A percentile compares a stretch with the other conserved stretches of the same genome.
Conservation (phyloP, 78 protist species). For the Parvularia atlantis region DNA sequence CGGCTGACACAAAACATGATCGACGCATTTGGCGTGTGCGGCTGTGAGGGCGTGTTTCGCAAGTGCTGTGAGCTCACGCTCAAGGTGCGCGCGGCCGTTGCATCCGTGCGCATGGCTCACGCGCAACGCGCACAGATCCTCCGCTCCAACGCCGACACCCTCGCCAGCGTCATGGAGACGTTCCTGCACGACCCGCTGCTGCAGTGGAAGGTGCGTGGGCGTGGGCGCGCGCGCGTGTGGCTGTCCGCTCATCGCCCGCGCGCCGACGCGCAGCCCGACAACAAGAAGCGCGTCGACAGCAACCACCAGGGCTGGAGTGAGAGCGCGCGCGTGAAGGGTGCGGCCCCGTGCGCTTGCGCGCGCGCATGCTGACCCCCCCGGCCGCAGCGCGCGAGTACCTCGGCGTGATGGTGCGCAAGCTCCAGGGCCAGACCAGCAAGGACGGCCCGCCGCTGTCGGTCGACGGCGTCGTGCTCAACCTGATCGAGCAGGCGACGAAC, state of each 20-base stretch:
- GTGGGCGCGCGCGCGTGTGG: too few relatives aligned
- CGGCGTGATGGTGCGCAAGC: background rate
- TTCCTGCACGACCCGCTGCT: conserved; percentile 80
- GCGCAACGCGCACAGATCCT: too few relatives aligned
- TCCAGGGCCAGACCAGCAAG: background rate
- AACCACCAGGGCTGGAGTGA: too few relatives aligned
- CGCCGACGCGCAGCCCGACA: too few relatives aligned
- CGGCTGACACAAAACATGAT: conserved; percentile 83
- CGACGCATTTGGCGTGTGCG: conserved; percentile 69
- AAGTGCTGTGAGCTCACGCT: conserved; percentile 48
- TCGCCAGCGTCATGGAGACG: conserved; percentile 69
- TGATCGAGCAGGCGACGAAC: conserved; percentile 13
- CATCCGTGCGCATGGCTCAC: too few relatives aligned
- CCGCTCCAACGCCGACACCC: conserved; percentile 31
- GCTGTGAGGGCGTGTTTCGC: conserved; percentile 54
- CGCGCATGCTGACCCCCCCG: background rate
- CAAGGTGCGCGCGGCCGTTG: too few relatives aligned
- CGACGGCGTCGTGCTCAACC: background rate
- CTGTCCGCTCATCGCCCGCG: too few relatives aligned
- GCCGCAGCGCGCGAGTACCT: background rate
- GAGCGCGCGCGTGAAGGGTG: background rate
- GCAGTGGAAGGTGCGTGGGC: too few relatives aligned
- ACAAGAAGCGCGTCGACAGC: too few relatives aligned
- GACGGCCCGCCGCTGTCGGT: background rate
- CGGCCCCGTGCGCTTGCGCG: background rate